Base-by-base conservation (phyloP, 495 filamentous ascomycete species). In the Daldinia vernicosa region DNA sequence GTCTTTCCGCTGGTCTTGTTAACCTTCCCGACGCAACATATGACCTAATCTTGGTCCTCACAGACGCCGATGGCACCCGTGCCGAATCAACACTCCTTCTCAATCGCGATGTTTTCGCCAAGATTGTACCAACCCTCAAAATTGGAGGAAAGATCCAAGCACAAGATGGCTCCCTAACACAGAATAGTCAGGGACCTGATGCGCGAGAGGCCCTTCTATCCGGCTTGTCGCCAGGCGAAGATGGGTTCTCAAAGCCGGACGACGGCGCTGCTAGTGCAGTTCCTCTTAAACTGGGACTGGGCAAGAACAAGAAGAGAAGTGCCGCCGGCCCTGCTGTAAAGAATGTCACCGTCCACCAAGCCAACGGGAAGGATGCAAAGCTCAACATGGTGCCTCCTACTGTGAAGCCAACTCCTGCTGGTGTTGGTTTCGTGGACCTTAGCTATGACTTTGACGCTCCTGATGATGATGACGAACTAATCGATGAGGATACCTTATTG, bases 401-500 rank as follows among this genome's bases (percentile, higher is more conserved):
- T 19, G 75, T 70, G 30, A 79, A 78, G 28, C 30, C 74, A 47
- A 80, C 77, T 66, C 86, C 86, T 1, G 75, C 78, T 6, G 90
- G 90, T 17, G 90, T 94, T 22, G 92, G 91, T 9, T 93, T 92
- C 66, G 83, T 93, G 14, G 88, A 92, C 69, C 88, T 88, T 61
- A 84, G 83, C 70, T 89, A 93, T 66, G 92, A 92, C 72, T 82
- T 93, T 15, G 87, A 85, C 43, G 79, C 83, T 47, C 84, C 83
- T 55, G 86, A 87, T 61, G 88, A 90, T 57, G 85, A 89, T 53
- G 89, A 92, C 61, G 91, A 95, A 51, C 79, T 97, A 40, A 93
- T 99, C 72, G 93, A 98, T 77, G 95, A 98, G 80, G 90, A 97
- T 75, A 87, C 87, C 8, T 84, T 99, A 6, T 81, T 99, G 40